These are phyloP conservation scores for Aspergillus coremiiformis DNA, from an alignment of 495 filamentous ascomycete species.

Conservation along the genomic window DNA sequence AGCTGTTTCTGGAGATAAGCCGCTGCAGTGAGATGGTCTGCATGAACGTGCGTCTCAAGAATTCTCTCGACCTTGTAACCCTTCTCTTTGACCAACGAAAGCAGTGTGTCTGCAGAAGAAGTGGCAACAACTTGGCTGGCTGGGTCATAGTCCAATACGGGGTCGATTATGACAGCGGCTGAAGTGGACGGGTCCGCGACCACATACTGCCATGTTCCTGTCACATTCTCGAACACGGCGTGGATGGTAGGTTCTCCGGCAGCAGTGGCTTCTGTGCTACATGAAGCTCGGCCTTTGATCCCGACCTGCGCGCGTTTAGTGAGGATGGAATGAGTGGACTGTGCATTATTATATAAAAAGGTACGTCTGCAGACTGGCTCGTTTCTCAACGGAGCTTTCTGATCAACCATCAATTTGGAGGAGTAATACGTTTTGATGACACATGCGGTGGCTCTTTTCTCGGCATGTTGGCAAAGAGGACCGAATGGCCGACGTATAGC, in stretches of 20 bases:
- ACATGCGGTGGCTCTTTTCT: background rate
- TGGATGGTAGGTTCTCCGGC: constrained; percentile 27
- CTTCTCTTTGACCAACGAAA: constrained; percentile 27
- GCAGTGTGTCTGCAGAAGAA: constrained; percentile 36
- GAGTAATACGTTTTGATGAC: background rate
- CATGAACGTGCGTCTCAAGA: constrained; percentile 52
- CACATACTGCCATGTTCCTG: constrained; percentile 49
- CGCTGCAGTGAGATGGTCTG: constrained; percentile 48
- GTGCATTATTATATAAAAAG: background rate
- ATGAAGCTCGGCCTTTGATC: background rate
- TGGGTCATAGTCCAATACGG: constrained; percentile 47
- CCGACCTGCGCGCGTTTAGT: background rate
- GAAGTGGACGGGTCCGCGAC: constrained; percentile 40
- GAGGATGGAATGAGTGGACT: background rate
- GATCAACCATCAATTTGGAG: background rate
- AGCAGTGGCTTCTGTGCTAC: background rate
- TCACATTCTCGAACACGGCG: constrained; percentile 29
- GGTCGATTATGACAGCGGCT: constrained; percentile 46
- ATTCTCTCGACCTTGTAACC: constrained; percentile 36
- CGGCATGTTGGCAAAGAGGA: background rate
- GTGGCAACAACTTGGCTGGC: constrained; percentile 31
- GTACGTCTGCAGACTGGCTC: background rate
- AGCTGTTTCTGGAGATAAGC: constrained; percentile 38
- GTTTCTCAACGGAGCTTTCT: background rate
- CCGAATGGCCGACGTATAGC: background rate